These are phyloP conservation scores for Fusarium decemcellulare DNA, from an alignment of 2,329 filamentous ascomycete genomes.

Conservation along the genomic window DNA sequence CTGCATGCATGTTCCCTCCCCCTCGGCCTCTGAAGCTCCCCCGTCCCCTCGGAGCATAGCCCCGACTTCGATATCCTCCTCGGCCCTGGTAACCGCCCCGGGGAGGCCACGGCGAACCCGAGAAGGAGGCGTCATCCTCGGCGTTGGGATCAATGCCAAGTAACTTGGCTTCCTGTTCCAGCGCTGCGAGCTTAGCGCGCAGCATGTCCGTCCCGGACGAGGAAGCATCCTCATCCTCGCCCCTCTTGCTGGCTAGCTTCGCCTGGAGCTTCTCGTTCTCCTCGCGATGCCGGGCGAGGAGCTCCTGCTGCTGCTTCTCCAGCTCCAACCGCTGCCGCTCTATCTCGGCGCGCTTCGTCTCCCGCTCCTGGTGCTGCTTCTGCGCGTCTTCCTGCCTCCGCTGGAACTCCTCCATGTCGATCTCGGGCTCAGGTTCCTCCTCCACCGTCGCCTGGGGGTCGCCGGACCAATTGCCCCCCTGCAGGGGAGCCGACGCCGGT, in stretches of 20 bases:
- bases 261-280: constrained; percentile 76
- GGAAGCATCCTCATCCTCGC: constrained; percentile 45
- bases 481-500: constrained; percentile 45
- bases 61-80: constrained; percentile 41
- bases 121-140: constrained; percentile 58
- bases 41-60: constrained; percentile 54
- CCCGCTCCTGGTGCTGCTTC: constrained; percentile 75
- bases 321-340: constrained; percentile 74
- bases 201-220: constrained; percentile 72
- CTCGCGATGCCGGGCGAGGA: constrained; percentile 74
- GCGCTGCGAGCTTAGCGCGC: constrained; percentile 78
- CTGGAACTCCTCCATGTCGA: constrained; percentile 79
- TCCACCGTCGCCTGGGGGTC: constrained; percentile 34
- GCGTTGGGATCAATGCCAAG: constrained; percentile 76
- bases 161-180: constrained; percentile 80
- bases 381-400: constrained; percentile 81
- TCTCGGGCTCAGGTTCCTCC: constrained; percentile 61
- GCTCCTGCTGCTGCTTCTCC: constrained; percentile 73
- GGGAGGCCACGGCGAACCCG: constrained; percentile 29
- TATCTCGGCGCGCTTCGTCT: constrained; percentile 73
- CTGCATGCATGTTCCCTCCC: constrained; percentile 65
- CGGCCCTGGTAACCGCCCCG: constrained; percentile 53
- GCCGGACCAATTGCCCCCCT: constrained; percentile 46
- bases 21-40: constrained; percentile 59
- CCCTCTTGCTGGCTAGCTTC: constrained; percentile 58